A percentile compares a stretch with the other conserved stretches of the same genome.
Evolutionary conservation across 2,329 filamentous ascomycete genomes (phyloP).

Genomic region (Cyphellophora attinorum): DNA sequence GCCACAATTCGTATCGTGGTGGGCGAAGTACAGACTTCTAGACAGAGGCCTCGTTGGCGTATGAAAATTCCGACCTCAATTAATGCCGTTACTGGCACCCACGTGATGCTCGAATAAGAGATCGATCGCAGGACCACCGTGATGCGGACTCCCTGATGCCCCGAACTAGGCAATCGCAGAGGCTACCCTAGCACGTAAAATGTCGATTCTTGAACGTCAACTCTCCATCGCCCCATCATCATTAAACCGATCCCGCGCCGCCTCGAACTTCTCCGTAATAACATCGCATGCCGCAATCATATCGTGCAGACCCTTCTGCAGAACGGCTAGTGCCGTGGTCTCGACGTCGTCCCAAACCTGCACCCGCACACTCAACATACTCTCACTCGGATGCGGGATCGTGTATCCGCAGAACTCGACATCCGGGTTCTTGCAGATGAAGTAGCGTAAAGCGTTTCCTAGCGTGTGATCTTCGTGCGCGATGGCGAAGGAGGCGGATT

Average conservation of each 20-base stretch:
- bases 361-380: slow-evolving; percentile 94
- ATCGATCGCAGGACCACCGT: too few relatives aligned
- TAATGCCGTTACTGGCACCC: too few relatives aligned
- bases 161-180: too few relatives aligned
- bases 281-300: slow-evolving; percentile 88
- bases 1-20: too few relatives aligned
- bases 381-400: slow-evolving; percentile 91
- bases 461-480: slow-evolving; percentile 89
- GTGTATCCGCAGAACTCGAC: slow-evolving; percentile 98
- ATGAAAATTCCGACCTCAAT: too few relatives aligned
- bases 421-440: slow-evolving; percentile 97
- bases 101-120: too few relatives aligned
- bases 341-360: slow-evolving; percentile 63
- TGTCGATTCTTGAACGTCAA: too few relatives aligned
- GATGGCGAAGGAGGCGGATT: slow-evolving; percentile 91
- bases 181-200: too few relatives aligned
- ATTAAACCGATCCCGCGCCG: slow-evolving; percentile 54
- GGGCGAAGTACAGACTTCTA: too few relatives aligned
- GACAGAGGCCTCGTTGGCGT: too few relatives aligned
- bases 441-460: slow-evolving; percentile 85
- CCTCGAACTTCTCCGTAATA: slow-evolving; percentile 79
- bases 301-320: slow-evolving; percentile 84
- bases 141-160: too few relatives aligned
- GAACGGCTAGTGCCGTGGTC: slow-evolving; percentile 69
- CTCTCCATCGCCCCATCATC: too few relatives aligned